Conservation (phyloP, 116 monocot species). For the Trichopus zeylanicus region DNA sequence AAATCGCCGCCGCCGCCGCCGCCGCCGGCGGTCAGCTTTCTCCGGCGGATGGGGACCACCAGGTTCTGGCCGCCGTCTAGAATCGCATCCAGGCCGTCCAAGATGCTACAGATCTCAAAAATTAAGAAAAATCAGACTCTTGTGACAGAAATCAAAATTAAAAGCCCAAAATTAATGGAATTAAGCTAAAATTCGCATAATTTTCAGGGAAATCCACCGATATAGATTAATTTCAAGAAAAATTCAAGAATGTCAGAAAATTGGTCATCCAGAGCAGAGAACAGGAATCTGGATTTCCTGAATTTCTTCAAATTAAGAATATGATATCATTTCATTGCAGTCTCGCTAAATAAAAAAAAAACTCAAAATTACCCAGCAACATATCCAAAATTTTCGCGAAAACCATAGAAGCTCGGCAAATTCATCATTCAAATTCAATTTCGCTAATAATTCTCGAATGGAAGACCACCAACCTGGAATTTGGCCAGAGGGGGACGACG, state of each 20-base stretch:
- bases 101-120: constrained; percentile 27
- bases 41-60: constrained; percentile 38
- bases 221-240: too few relatives aligned
- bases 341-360: too few relatives aligned
- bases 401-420: neutral
- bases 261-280: too few relatives aligned
- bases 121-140: too few relatives aligned
- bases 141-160: neutral
- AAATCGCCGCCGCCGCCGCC: constrained; percentile 17
- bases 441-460: neutral
- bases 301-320: too few relatives aligned
- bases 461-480: constrained; percentile 32
- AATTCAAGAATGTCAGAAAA: too few relatives aligned
- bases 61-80: constrained; percentile 43
- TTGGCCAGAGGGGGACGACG: constrained; percentile 36
- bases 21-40: neutral
- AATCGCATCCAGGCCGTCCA: constrained; percentile 56
- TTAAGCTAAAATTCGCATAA: neutral
- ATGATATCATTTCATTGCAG: too few relatives aligned
- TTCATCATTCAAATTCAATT: neutral
- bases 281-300: too few relatives aligned
- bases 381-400: neutral
- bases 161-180: neutral
- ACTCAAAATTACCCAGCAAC: too few relatives aligned
- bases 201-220: too few relatives aligned